Evolutionary conservation across 2,329 filamentous ascomycete genomes (phyloP), one percentile per base, ranked within the genome.

Genomic region (Cladosporium sp.): DNA sequence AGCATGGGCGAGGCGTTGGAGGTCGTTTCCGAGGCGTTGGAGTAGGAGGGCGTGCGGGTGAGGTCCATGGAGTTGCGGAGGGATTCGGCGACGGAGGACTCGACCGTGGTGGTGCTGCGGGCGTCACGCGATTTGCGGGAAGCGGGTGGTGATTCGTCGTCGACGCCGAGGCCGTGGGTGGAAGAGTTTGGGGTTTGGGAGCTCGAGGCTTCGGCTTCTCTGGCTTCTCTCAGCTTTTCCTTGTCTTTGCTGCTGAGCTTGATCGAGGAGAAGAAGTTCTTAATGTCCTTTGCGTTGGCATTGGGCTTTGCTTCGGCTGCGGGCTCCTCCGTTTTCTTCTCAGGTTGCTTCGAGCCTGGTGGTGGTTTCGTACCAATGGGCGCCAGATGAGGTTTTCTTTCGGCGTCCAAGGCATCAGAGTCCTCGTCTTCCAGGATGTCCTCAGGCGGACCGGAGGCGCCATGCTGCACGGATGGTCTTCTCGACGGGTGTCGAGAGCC

Each of bases 281-380:
- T 93, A 71, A 97, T 97, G 0, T 88, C 90, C 8, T 92, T 92
- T 0, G 93, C 94, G 6, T 90, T 84, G 7, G 94, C 94, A 67
- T 99, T 97, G 28, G 97, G 81, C 66, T 82, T 81, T 49, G 85
- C 67, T 74, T 86, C 78, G 40, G 79, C 69, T 8, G 50, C 50
- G 5, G 71, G 55, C 75, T 61, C 38, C 87, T 77, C 68, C 80
- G 11, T 19, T 78, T 38, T 14, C 40, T 45, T 34, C 17, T 61
- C 30, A 15, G 59, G 51, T 51, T 63, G 64, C 38, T 64, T 61
- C 3, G 64, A 61, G 37, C 61, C 62, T 49, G 63, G 52, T 87
- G 86, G 49, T 4, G 72, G 72, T 55, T 65, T 70, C 2, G 90
- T 95, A 22, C 93, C 93, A 64, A 97, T 97, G 0, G 84, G 84